Base-by-base conservation (phyloP, 1,139 yeast genomes). In the Candida smagusa region DNA sequence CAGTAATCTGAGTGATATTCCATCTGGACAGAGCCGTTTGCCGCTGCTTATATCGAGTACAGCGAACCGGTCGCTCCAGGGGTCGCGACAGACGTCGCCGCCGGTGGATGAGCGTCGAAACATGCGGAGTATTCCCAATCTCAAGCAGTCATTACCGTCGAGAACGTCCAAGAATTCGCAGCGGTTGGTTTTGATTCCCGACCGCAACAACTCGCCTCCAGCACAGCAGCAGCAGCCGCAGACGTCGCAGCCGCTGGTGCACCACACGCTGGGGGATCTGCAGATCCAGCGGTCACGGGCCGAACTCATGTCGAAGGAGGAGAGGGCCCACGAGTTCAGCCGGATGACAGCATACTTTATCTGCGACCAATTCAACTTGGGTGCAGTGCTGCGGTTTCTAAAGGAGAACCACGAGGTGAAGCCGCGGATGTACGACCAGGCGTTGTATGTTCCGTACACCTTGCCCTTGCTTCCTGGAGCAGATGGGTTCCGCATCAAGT, bases 271-370 rank as follows among this genome's bases (percentile, higher is more conserved):
- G 12, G 45, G 28, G 8, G 42, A 30, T 9, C 44, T 23, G 39
- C 63, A 67, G 57, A 56, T 68, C 40, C 68, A 61, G 34, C 54
- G 85, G 31, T 77, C 89, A 1, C 64, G 84, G 35, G 90, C 90
- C 1, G 95, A 85, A 50, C 61, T 77, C 37, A 68, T 81, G 74
- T 76, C 85, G 6, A 81, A 81, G 48, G 89, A 81, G 36, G 71
- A 74, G 28, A 63, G 90, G 43, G 85, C 81, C 3, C 79, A 75
- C 28, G 85, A 80, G 46, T 77, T 84, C 48, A 81, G 95, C 25
- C 63, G 97, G 42, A 88, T 89, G 47, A 89, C 97, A 0, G 97
- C 97, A 0, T 90, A 90, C 58, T 78, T 88, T 49, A 81, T 89
- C 7, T 81, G 96, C 21, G 96, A 88, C 41, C 88, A 85, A 16